Conservation (phyloP, 1,139 yeast species). For the Saccharomyces hybrid region DNA sequence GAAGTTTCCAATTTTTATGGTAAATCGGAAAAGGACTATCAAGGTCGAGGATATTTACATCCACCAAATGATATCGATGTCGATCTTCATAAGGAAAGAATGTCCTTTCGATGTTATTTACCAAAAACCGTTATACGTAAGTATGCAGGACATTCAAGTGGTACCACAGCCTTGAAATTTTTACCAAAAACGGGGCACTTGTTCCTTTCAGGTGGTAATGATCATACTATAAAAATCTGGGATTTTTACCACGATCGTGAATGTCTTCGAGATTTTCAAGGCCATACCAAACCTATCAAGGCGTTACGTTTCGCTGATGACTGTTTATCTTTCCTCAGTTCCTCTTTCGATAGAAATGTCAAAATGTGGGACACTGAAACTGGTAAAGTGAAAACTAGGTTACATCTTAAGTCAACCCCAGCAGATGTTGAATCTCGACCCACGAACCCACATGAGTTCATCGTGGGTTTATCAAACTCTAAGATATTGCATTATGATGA, state of each 20-base stretch:
- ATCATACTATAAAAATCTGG: slow-evolving; percentile 61
- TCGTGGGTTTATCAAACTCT: slow-evolving; percentile 63
- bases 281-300: slow-evolving; percentile 62
- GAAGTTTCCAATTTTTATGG: slow-evolving; percentile 50
- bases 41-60: slow-evolving; percentile 55
- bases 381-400: slow-evolving; percentile 48
- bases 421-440: slow-evolving; percentile 63
- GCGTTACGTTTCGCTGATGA: slow-evolving; percentile 47
- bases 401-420: slow-evolving; percentile 43
- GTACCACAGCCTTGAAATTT: slow-evolving; percentile 55
- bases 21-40: slow-evolving; percentile 40
- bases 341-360: slow-evolving; percentile 60
- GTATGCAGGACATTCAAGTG: slow-evolving; percentile 57
- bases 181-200: slow-evolving; percentile 72
- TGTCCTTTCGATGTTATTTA: slow-evolving; percentile 53
- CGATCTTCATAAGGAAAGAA: slow-evolving; percentile 42
- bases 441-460: slow-evolving; percentile 43
- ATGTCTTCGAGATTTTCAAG: slow-evolving; percentile 55
- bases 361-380: slow-evolving; percentile 78
- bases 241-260: slow-evolving; percentile 50
- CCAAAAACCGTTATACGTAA: slow-evolving; percentile 57
- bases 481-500: slow-evolving; percentile 64
- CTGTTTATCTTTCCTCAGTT: slow-evolving; percentile 62
- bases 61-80: slow-evolving; percentile 47
- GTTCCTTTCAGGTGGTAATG: slow-evolving; percentile 72